These are phyloP conservation scores for Pichia nanzhaoensis DNA, from an alignment of 805 yeast genomes.

Conservation along the genomic window DNA sequence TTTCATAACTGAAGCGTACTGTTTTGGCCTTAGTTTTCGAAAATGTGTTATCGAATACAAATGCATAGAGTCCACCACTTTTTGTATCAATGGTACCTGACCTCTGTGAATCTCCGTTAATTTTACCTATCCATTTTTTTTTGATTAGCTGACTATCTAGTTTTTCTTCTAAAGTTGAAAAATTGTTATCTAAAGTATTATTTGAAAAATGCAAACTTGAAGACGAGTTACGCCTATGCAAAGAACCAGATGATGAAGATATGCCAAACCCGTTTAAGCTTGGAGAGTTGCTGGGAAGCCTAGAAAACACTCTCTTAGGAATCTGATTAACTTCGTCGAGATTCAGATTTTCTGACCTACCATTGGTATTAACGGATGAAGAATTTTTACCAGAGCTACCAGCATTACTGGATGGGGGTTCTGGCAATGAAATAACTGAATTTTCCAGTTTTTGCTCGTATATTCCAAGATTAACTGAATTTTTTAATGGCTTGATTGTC, in stretches of 20 bases:
- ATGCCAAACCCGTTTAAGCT: not conserved
- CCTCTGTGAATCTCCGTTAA: conserved; percentile 54
- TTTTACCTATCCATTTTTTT: conserved; percentile 48
- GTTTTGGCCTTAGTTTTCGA: conserved; percentile 81
- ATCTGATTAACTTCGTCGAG: conserved; percentile 27
- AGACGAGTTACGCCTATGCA: not conserved
- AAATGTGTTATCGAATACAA: conserved; percentile 87
- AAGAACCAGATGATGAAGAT: not conserved
- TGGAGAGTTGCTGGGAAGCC: not conserved
- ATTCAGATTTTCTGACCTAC: conserved; percentile 18
- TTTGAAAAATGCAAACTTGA: not conserved
- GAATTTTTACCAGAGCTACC: not conserved
- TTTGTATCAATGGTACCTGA: conserved; percentile 56
- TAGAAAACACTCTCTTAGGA: conserved; percentile 24
- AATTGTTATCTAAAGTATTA: conserved; percentile 9
- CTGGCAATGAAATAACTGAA: not conserved
- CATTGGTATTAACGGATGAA: not conserved
- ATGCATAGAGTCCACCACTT: conserved; percentile 71
- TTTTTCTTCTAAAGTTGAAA: conserved; percentile 41
- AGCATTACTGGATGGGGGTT: not conserved
- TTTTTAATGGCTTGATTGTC: conserved; percentile 74
- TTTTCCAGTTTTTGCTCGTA: conserved; percentile 23
- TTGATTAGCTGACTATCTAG: conserved; percentile 46
- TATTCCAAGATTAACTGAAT: conserved; percentile 41
- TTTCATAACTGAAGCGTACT: conserved; percentile 52